Evolutionary conservation across 108 stramenopile genomes (phyloP).

Genomic region (Skeletonema grethae): DNA sequence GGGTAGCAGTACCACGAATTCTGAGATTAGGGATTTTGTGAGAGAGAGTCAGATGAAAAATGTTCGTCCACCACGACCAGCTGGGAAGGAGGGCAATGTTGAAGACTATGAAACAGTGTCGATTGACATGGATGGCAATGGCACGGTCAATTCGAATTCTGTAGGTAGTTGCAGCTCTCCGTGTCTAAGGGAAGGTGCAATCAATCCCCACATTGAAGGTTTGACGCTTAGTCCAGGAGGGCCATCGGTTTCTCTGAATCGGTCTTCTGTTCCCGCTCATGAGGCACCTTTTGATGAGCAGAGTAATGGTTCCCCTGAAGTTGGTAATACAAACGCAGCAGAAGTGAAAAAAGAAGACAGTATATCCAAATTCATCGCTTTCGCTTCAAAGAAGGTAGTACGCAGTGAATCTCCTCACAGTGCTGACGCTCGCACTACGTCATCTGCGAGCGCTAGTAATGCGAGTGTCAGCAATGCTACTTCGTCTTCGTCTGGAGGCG

Average conservation of each 20-base stretch:
- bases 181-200: neutral
- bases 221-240: neutral
- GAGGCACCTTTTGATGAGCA: slow-evolving; percentile 1
- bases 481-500: slow-evolving; percentile 4
- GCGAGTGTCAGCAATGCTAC: neutral
- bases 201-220: slow-evolving; percentile 3
- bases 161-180: neutral
- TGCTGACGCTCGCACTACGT: neutral
- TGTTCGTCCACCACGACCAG: neutral
- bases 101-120: neutral
- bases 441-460: neutral
- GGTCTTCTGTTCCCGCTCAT: neutral
- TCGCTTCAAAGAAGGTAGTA: neutral
- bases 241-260: neutral
- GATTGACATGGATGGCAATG: slow-evolving; percentile 5
- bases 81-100: neutral
- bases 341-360: neutral
- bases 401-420: slow-evolving; percentile 8
- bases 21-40: neutral
- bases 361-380: neutral
- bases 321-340: neutral
- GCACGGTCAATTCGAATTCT: neutral
- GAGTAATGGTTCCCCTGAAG: neutral
- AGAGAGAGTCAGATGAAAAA: neutral
- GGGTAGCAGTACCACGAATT: neutral